Base-by-base conservation (phyloP, 73 alveolate species). In the Paramecium sonneborni region DNA sequence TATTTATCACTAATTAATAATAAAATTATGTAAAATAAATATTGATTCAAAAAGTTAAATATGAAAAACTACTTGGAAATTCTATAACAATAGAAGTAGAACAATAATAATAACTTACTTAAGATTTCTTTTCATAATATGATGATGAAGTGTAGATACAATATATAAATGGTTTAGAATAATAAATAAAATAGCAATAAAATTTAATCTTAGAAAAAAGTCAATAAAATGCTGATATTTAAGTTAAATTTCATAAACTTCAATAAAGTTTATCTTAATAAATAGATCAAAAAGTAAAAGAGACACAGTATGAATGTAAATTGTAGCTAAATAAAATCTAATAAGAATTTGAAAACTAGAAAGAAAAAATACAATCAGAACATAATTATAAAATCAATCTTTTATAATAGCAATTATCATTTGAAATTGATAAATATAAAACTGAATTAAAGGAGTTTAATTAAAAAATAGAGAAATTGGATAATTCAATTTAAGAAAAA, bases 21-120 rank as follows among this genome's bases (percentile, higher is more conserved):
- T 72, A 15, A 14, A 32, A 72, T 35, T 35, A 14, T 72, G 37
- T 14, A 32, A 12, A 72, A 18, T 5, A 72, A 72, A 28, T 72
- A 14, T 14, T 34, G 57, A 35, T 72, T 34, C 18, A 72, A 72
- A 72, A 41, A 72, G 10, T 35, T 32, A 72, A 72, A 72, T 72
- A 72, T 72, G 86, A 72, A 72, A 72, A 20, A 15, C 10, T 34
- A 32, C 44, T 72, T 14, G 86, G 86, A 72, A 72, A 72, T 34
- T 18, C 35, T 3, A 37, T 72, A 28, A 34, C 26, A 11, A 1
- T 28, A 0, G 35, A 72, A n/a, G 86, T 21, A 20, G 52, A 72
- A 37, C 4, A 34, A 37, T 72, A 72, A 28, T 7, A 34, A 38
- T 15, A 35, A 38, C 32, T 35, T 15, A 52, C 68, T 52, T 4